Percentiles rank a stretch among this genome's conserved stretches.
Evolutionary conservation across 345 rosid genomes (phyloP).

Genomic region (Punica granatum): DNA sequence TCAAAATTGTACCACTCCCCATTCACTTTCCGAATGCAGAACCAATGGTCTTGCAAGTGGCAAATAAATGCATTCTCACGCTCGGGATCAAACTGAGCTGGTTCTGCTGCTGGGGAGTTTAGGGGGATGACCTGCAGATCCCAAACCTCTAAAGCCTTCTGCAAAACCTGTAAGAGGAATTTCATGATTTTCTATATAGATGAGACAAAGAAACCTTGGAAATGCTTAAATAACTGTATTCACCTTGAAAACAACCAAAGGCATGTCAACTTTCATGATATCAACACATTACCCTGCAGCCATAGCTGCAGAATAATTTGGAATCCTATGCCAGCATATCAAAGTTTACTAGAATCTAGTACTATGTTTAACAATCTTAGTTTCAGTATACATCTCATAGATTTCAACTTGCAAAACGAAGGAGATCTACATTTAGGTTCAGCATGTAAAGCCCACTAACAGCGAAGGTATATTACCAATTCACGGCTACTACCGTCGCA

Average conservation of each 20-base stretch:
- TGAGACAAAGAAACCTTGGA: not conserved
- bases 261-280: not conserved
- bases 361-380: not conserved
- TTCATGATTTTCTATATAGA: not conserved
- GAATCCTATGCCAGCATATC: too few relatives aligned
- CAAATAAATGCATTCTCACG: conserved; percentile 80
- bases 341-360: too few relatives aligned
- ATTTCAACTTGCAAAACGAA: not conserved
- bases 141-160: conserved; percentile 95
- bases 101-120: conserved; percentile 84
- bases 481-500: not conserved
- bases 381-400: not conserved
- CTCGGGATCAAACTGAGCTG: conserved; percentile 89
- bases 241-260: not conserved
- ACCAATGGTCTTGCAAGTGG: conserved; percentile 95
- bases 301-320: too few relatives aligned
- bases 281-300: too few relatives aligned
- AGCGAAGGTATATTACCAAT: not conserved
- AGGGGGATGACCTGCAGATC: conserved; percentile 80
- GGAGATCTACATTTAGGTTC: too few relatives aligned
- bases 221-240: not conserved
- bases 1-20: conserved; percentile 96
- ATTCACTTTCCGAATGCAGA: conserved; percentile 79
- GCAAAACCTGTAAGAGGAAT: conserved; percentile 50
- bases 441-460: not conserved